Evolutionary conservation across 768 basidiomycete genomes (phyloP), one percentile per base, ranked within the genome.

Genomic region (Serendipita sp.): DNA sequence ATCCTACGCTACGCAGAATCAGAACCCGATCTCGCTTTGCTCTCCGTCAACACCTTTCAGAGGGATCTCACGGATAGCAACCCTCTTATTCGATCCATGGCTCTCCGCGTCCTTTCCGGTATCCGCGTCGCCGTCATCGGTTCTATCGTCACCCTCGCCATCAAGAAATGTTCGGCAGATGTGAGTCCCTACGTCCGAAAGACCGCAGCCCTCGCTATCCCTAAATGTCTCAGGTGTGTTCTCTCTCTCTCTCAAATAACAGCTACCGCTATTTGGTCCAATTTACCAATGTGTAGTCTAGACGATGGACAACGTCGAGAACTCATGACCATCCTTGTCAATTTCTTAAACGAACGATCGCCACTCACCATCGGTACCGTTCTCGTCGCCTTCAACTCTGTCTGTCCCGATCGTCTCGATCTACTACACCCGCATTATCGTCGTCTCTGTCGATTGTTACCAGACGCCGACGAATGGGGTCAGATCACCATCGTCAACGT

Each of bases 41-140:
- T 99, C 35, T 94, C 93, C 2, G 95, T 99, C 78, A 99, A 99
- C 76, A 95, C 95, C 1, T 97, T 98, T 72, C 96, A 99, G 74
- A 92, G 91, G 74, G 96, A 99, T 75, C 79, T 99, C 35, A 84
- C 86, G 3, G 96, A 98, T 70, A 78, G 85, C 38, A 96, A 88
- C 67, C 95, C 94, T 0, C 82, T 96, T 70, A 97, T 98, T 66
- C 86, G 96, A 24, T 92, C 93, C 11, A 95, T 97, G 90, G 93
- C 95, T 2, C 77, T 99, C 65, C 81, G 93, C 30, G 94, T 98
- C 1, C 79, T 99, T 47, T 89, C 90, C 65, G 89, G 92, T 5
- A 95, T 99, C 72, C 84, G 85, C 67, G 88, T 98, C 1, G 86
- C 87, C 5, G 88, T 91, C 79, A 90, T 99, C 64, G 88, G 83